Evolutionary conservation across 331 rosid genomes (phyloP).

Genomic region (Acacia concinna): DNA sequence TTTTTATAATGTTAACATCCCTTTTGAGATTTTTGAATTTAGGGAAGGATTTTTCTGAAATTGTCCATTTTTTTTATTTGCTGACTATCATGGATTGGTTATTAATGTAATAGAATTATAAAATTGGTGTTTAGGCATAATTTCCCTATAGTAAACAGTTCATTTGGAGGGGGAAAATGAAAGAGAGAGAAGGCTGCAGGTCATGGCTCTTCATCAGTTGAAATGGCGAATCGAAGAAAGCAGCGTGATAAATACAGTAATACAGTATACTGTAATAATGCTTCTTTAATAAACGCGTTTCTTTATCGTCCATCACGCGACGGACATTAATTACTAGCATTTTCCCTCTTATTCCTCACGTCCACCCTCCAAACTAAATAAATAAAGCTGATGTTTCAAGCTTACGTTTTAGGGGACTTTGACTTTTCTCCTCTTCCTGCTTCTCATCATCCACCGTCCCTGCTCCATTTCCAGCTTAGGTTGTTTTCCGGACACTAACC

Average conservation of each 20-base stretch:
- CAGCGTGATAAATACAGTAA: background rate
- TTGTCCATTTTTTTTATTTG: too few relatives aligned
- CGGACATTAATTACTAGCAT: constrained; percentile 16
- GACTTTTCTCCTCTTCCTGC: constrained; percentile 24
- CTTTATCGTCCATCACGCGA: constrained; percentile 2
- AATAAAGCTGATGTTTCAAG: constrained; percentile 17
- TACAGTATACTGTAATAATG: too few relatives aligned
- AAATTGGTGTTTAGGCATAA: too few relatives aligned
- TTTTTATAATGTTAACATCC: too few relatives aligned
- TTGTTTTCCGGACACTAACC: background rate
- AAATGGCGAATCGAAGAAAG: background rate
- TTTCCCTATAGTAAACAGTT: too few relatives aligned
- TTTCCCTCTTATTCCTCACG: background rate
- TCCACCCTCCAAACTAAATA: background rate
- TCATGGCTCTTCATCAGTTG: constrained; percentile 11
- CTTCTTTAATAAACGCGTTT: constrained; percentile 33
- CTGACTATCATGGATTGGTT: too few relatives aligned
- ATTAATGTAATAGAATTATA: too few relatives aligned
- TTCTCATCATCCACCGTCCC: background rate
- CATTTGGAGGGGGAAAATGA: background rate
- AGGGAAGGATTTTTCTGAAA: too few relatives aligned
- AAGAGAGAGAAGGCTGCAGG: background rate
- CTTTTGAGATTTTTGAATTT: too few relatives aligned
- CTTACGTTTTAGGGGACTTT: constrained; percentile 17
- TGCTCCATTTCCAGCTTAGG: background rate